phyloP scores from a whole-genome alignment of 495 filamentous ascomycete species.

The Aspergillus carlsbadensis region DNA sequence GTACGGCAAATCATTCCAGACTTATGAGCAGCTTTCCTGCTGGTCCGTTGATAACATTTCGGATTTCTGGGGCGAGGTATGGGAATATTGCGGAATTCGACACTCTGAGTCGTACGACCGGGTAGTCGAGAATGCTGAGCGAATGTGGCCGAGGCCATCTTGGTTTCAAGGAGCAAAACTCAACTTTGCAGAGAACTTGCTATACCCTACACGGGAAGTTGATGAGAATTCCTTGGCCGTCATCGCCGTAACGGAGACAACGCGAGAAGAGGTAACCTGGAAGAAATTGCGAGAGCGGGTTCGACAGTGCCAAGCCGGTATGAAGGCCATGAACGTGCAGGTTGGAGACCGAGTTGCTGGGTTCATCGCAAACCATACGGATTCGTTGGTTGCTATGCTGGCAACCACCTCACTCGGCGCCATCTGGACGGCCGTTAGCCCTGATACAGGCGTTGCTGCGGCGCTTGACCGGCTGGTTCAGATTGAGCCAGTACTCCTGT shows the following conservation, averaged over 20 bases:
- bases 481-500: slow-evolving; percentile 67
- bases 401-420: slow-evolving; percentile 66
- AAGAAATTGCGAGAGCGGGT: slow-evolving; percentile 55
- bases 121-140: neutral
- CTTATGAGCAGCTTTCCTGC: neutral
- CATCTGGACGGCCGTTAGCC: slow-evolving; percentile 69
- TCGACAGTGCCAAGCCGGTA: slow-evolving; percentile 55
- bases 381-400: slow-evolving; percentile 64
- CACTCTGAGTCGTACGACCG: neutral
- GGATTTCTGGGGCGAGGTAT: neutral
- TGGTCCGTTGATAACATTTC: neutral
- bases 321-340: slow-evolving; percentile 59
- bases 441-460: slow-evolving; percentile 76
- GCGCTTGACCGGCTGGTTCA: slow-evolving; percentile 70
- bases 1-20: neutral
- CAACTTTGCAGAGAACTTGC: slow-evolving; percentile 80
- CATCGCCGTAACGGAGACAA: slow-evolving; percentile 62
- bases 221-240: slow-evolving; percentile 60
- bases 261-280: slow-evolving; percentile 57
- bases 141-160: neutral
- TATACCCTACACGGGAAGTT: slow-evolving; percentile 58
- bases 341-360: slow-evolving; percentile 71
- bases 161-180: slow-evolving; percentile 55
- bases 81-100: neutral
- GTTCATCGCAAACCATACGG: slow-evolving; percentile 66